These are phyloP conservation scores for Wickerhamiella infanticola DNA, from an alignment of 1,139 yeast species.

Conservation along the genomic window DNA sequence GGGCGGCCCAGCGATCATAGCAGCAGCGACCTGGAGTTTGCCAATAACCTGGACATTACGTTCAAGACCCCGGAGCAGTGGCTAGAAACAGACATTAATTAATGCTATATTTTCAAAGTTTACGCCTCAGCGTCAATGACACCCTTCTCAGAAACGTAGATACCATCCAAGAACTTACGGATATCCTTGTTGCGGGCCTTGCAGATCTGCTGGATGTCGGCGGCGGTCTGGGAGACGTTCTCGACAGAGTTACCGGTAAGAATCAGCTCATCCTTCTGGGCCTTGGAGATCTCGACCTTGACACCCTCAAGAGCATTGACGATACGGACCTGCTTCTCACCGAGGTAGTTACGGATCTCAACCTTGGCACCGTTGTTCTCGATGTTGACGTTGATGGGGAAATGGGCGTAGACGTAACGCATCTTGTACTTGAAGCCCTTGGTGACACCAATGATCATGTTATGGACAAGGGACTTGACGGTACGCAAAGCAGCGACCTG, in stretches of 20 bases:
- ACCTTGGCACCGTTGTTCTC: slow-evolving; percentile 59
- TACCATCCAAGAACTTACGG: slow-evolving; percentile 99
- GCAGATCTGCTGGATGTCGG: slow-evolving; percentile 96
- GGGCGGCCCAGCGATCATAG: slow-evolving; percentile 66
- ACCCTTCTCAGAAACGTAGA: slow-evolving; percentile 96
- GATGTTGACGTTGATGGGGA: slow-evolving; percentile 98
- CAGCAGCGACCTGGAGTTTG: slow-evolving; percentile 61
- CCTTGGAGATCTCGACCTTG: slow-evolving; percentile 57
- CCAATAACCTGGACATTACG: slow-evolving; percentile 35
- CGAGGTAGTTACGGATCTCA: slow-evolving; percentile 98
- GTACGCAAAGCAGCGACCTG: slow-evolving; percentile 99
- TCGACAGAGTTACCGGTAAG: slow-evolving; percentile 94
- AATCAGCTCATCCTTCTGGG: slow-evolving; percentile 88
- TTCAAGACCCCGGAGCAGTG: slow-evolving; percentile 62
- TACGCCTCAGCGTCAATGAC: slow-evolving; percentile 54
- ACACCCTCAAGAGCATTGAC: slow-evolving; percentile 84
- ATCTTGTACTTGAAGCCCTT: slow-evolving; percentile 98
- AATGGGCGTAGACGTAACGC: slow-evolving; percentile 99
- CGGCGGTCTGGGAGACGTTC: slow-evolving; percentile 96
- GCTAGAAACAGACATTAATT: slow-evolving; percentile 11
- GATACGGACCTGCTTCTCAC: slow-evolving; percentile 84
- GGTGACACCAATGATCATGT: slow-evolving; percentile 97
- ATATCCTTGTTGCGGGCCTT: slow-evolving; percentile 99
- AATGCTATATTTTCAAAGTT: slow-evolving; percentile 9
- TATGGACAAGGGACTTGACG: slow-evolving; percentile 84